Conservation (phyloP, 2,329 filamentous ascomycete genomes). For the Botryosphaeria agaves region DNA sequence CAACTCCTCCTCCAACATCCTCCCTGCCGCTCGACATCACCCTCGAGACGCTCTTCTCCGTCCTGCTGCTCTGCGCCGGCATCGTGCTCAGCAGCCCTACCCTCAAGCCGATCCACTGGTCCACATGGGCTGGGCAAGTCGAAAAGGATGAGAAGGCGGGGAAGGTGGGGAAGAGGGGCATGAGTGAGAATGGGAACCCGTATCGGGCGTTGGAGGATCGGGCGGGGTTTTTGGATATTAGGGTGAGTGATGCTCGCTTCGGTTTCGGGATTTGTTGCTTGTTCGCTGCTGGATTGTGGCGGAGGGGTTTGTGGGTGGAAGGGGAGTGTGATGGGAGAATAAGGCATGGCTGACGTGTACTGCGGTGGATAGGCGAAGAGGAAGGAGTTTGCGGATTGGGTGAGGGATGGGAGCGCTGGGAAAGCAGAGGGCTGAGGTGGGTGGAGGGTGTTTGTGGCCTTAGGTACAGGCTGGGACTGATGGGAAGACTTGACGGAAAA, state of each 20-base stretch:
- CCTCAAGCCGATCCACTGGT: conserved; percentile 72
- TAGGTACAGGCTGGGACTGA: too few relatives aligned
- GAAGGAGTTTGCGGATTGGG: conserved; percentile 65
- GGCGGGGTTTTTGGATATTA: conserved; percentile 74
- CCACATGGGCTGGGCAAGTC: conserved; percentile 67
- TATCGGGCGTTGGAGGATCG: conserved; percentile 65
- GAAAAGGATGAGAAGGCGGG: conserved; percentile 51
- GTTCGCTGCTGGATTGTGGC: too few relatives aligned
- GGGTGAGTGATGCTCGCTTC: conserved; percentile 33
- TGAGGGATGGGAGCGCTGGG: conserved; percentile 22
- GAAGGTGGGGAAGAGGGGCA: conserved; percentile 39
- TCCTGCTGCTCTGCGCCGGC: conserved; percentile 65
- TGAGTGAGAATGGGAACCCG: conserved; percentile 63
- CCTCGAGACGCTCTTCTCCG: conserved; percentile 67
- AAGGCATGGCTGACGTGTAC: conserved; percentile 7
- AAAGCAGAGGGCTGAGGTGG: conserved; percentile 12
- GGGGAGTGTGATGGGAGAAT: conserved; percentile 2
- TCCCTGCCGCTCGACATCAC: conserved; percentile 68
- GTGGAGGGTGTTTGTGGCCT: conserved; percentile 6
- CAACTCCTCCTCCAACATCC: conserved; percentile 22
- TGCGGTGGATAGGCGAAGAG: conserved; percentile 38
- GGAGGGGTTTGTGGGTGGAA: too few relatives aligned
- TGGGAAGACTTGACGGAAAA: too few relatives aligned
- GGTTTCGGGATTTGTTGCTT: too few relatives aligned
- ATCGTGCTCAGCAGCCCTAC: conserved; percentile 63